Base-by-base conservation (phyloP, 495 filamentous ascomycete genomes). In the Diplogelasinospora grovesii region DNA sequence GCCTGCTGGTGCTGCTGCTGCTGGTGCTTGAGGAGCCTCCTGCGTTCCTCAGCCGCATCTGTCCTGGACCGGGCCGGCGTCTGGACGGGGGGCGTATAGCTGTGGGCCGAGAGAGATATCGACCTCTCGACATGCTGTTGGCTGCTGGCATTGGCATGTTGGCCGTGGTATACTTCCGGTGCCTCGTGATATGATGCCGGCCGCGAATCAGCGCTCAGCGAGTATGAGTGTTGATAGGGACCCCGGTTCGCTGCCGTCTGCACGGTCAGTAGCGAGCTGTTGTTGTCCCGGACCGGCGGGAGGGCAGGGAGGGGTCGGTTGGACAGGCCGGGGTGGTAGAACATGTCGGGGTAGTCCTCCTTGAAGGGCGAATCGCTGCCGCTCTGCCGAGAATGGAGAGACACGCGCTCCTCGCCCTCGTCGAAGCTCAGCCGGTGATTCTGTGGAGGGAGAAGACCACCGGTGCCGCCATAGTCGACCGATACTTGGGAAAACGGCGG, bases 31-130 rank as follows among this genome's bases (percentile, higher is more conserved):
- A 73, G 74, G 33, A 80, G 70, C 26, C 71, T 56, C 48, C 66
- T 70, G 24, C 64, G 59, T 31, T 70, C 69, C 43, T 79, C 73
- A 34, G 92, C 83, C 16, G 92, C 92, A 64, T 99, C 92, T 14
- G 92, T 99, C 66, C 95, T 88, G 4, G 92, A 95, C 44, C 92
- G 79, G 26, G 85, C 83, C 23, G 89, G 89, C 26, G 87, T 77
- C 42, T 85, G 72, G 49, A 89, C 73, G 52, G 81, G 81, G 38
- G 89, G 89, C 14, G 85, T 82, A 50, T 81, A 87, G 43, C 79
- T 82, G 57, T 89, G 83, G 47, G 76, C 86, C 19, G 83, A 80
- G 30, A 96, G 57, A 23, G 89, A 95, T 5, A 86, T 85, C 9
- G 89, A 93, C 57, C 93, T 77, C 38, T 92, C 89, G 18, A 96